Percentiles rank a stretch among this genome's conserved stretches.
phyloP scores from a whole-genome alignment of 1,284 basidiomycete species.

The Ceratobasidium sp. region DNA sequence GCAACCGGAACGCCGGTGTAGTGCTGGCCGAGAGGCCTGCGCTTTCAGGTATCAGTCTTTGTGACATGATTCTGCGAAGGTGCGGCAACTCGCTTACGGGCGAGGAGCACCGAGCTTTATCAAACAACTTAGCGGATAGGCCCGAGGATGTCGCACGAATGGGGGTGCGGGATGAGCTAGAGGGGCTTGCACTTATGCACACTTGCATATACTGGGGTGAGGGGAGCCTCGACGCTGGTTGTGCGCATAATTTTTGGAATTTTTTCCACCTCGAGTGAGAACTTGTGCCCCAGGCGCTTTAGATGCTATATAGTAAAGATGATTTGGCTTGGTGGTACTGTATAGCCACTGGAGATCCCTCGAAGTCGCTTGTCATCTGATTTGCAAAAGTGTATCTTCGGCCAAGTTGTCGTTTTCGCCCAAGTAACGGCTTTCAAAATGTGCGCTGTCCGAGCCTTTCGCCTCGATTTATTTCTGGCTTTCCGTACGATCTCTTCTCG shows the following conservation, averaged over 20 bases:
- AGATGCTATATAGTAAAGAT: too few species aligned
- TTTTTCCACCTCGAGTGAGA: slow-evolving; percentile 2
- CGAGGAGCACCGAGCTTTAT: background rate
- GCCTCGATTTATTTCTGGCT: too few species aligned
- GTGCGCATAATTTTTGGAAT: slow-evolving; percentile 29
- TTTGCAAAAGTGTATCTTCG: too few species aligned
- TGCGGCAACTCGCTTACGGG: background rate
- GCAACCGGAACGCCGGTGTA: background rate
- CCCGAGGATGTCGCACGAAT: background rate
- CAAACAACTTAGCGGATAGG: background rate
- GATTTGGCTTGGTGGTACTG: too few species aligned
- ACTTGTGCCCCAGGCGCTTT: too few species aligned
- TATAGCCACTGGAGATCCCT: too few species aligned
- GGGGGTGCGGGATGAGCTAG: background rate
- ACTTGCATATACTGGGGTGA: background rate
- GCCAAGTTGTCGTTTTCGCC: too few species aligned
- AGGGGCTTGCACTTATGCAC: background rate
- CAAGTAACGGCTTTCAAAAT: too few species aligned
- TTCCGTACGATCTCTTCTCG: too few species aligned
- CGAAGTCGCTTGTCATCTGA: too few species aligned
- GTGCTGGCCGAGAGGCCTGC: background rate
- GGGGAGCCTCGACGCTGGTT: slow-evolving; percentile 7
- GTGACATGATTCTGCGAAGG: background rate
- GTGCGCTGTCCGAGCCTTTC: too few species aligned
- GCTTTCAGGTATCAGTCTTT: background rate